These are phyloP conservation scores for Talaromyces sp. DNA, from an alignment of 2,329 filamentous ascomycete genomes.

Conservation along the genomic window DNA sequence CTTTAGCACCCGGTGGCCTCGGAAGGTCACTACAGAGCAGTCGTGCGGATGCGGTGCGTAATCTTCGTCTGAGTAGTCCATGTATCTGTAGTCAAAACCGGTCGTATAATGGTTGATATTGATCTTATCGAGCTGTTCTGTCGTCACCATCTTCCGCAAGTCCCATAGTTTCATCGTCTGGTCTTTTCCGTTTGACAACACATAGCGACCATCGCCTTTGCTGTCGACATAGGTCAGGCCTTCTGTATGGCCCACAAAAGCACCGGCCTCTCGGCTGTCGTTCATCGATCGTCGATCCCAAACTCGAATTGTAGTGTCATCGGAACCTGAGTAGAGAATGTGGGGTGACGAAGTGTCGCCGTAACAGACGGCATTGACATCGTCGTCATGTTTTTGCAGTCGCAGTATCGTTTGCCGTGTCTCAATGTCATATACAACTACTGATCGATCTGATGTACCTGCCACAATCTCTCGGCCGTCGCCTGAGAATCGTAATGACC, in stretches of 20 bases:
- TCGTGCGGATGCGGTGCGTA: constrained; percentile 70
- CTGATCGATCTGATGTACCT: constrained; percentile 70
- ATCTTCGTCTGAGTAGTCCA: constrained; percentile 48
- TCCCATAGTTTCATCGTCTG: constrained; percentile 99
- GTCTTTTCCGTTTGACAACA: constrained; percentile 91
- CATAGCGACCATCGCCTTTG: constrained; percentile 83
- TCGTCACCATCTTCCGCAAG: constrained; percentile 78
- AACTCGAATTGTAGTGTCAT: constrained; percentile 89
- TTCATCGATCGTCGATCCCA: constrained; percentile 79
- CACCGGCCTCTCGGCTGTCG: constrained; percentile 57
- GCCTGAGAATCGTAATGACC: constrained; percentile 87
- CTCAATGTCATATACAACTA: constrained; percentile 92
- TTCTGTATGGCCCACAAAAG: constrained; percentile 61
- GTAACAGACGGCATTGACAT: constrained; percentile 96
- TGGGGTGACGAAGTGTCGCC: constrained; percentile 84
- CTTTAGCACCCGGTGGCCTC: constrained; percentile 80
- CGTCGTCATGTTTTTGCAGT: constrained; percentile 72
- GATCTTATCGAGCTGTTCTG: constrained; percentile 52
- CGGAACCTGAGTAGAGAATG: constrained; percentile 91
- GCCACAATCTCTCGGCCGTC: constrained; percentile 88
- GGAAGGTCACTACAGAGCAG: constrained; percentile 88
- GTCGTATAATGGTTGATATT: constrained; percentile 50
- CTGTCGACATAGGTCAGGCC: constrained; percentile 65
- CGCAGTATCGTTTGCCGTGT: constrained; percentile 67
- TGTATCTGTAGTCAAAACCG: constrained; percentile 59